Evolutionary conservation across 495 filamentous ascomycete species (phyloP).

Genomic region (Xanthoparmelia taractica): DNA sequence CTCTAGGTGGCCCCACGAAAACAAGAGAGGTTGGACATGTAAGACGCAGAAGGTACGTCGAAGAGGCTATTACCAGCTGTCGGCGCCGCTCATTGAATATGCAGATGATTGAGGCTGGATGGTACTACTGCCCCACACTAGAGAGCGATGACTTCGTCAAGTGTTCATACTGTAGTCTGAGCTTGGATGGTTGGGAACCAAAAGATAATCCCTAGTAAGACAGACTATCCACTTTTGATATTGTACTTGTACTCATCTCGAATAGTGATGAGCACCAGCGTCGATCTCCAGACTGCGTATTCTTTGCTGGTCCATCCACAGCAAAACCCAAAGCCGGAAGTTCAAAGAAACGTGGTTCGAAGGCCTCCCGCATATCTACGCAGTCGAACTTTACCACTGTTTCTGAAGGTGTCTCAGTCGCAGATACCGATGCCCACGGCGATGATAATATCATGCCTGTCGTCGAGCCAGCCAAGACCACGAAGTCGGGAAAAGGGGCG

Average conservation of each 20-base stretch:
- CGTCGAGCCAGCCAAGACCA: conserved; percentile 33
- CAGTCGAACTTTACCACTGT: conserved; percentile 52
- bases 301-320: conserved; percentile 56
- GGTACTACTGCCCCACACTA: conserved; percentile 79
- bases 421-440: conserved; percentile 44
- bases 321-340: conserved; percentile 44
- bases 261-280: conserved; percentile 75
- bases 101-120: conserved; percentile 85
- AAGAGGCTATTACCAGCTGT: conserved; percentile 18
- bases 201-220: conserved; percentile 78
- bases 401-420: conserved; percentile 47
- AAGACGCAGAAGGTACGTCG: conserved; percentile 72
- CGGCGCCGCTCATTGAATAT: conserved; percentile 24
- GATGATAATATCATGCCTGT: conserved; percentile 64
- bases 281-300: conserved; percentile 70
- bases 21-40: conserved; percentile 79
- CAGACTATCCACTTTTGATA: conserved; percentile 15
- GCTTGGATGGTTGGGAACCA: conserved; percentile 85
- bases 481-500: conserved; percentile 45
- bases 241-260: conserved; percentile 28
- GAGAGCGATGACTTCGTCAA: conserved; percentile 78
- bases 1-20: conserved; percentile 75
- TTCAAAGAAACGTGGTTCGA: conserved; percentile 56
- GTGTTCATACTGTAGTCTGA: conserved; percentile 80
- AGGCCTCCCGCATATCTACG: conserved; percentile 61